Conservation (phyloP, 2,329 filamentous ascomycete genomes). For the Mycocentrospora acerina region DNA sequence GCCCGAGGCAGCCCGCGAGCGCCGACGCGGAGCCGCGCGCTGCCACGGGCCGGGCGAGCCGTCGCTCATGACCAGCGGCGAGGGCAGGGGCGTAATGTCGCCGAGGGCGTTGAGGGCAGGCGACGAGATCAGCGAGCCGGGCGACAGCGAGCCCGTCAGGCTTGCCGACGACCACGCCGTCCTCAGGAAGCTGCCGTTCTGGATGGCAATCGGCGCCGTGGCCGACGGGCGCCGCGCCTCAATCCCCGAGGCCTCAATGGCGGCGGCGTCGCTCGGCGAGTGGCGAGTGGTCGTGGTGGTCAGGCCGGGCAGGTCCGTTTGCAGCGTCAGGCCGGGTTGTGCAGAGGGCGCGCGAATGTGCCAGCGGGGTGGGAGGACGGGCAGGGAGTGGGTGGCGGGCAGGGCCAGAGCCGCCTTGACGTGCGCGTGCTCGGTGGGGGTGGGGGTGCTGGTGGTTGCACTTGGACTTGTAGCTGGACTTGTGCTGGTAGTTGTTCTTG, state of each 20-base stretch:
- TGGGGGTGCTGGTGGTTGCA: neutral
- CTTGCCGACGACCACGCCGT: slow-evolving; percentile 47
- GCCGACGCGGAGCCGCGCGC: slow-evolving; percentile 35
- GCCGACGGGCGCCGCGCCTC: slow-evolving; percentile 34
- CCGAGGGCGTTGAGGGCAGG: slow-evolving; percentile 51
- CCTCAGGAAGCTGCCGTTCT: slow-evolving; percentile 38
- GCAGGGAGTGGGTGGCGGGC: slow-evolving; percentile 14
- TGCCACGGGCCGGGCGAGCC: slow-evolving; percentile 46
- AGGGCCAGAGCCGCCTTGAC: slow-evolving; percentile 3
- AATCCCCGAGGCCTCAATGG: slow-evolving; percentile 33
- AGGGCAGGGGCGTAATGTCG: slow-evolving; percentile 56
- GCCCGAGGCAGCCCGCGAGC: slow-evolving; percentile 36
- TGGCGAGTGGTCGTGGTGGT: slow-evolving; percentile 19
- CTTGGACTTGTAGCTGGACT: too few relatives aligned
- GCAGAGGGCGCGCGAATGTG: slow-evolving; percentile 26
- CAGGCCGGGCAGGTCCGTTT: slow-evolving; percentile 37
- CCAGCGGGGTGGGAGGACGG: slow-evolving; percentile 19
- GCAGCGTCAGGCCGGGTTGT: slow-evolving; percentile 21
- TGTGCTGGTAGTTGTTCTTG: too few relatives aligned
- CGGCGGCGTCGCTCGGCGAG: slow-evolving; percentile 26
- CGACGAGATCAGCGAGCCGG: slow-evolving; percentile 49
- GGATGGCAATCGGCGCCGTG: slow-evolving; percentile 43
- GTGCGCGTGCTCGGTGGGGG: slow-evolving; percentile 2
- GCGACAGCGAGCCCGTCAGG: slow-evolving; percentile 48
- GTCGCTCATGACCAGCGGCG: slow-evolving; percentile 47